Conservation (phyloP, 2,329 filamentous ascomycete species). For the Neofusicoccum kwambonambiense region DNA sequence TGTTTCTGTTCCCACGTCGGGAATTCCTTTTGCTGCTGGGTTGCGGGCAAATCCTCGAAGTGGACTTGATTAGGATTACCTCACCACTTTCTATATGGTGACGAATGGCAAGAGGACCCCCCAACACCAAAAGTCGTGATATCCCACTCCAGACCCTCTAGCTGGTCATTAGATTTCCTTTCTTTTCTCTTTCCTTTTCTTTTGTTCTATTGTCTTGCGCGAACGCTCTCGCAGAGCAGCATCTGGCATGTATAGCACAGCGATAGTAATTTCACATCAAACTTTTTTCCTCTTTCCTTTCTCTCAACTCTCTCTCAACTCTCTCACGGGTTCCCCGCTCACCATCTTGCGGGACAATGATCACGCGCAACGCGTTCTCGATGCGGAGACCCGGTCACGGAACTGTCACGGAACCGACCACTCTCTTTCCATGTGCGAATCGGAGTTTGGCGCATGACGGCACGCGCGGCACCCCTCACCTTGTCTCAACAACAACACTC, state of each 20-base stretch:
- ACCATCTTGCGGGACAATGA: background rate
- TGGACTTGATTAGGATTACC: constrained; percentile 2
- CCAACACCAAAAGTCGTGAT: background rate
- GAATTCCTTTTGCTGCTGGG: background rate
- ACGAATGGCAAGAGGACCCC: background rate
- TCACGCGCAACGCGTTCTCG: background rate
- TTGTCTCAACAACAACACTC: too few species aligned
- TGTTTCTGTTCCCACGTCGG: background rate
- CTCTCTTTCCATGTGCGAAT: background rate
- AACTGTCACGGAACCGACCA: background rate
- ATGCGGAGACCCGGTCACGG: background rate
- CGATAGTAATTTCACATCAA: background rate
- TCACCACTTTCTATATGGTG: background rate
- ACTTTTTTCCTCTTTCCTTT: background rate
- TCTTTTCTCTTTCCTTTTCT: background rate
- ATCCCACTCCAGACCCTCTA: background rate
- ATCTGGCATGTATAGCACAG: constrained; percentile 3
- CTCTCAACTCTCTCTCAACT: background rate
- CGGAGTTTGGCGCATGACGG: background rate
- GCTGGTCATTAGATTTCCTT: background rate
- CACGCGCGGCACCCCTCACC: background rate
- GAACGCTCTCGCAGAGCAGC: background rate
- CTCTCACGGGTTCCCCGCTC: background rate
- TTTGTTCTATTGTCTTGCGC: background rate
- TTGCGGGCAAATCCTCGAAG: background rate